Evolutionary conservation across 495 filamentous ascomycete genomes (phyloP), one percentile per base, ranked within the genome.

Genomic region (Annulohypoxylon maeteangense): DNA sequence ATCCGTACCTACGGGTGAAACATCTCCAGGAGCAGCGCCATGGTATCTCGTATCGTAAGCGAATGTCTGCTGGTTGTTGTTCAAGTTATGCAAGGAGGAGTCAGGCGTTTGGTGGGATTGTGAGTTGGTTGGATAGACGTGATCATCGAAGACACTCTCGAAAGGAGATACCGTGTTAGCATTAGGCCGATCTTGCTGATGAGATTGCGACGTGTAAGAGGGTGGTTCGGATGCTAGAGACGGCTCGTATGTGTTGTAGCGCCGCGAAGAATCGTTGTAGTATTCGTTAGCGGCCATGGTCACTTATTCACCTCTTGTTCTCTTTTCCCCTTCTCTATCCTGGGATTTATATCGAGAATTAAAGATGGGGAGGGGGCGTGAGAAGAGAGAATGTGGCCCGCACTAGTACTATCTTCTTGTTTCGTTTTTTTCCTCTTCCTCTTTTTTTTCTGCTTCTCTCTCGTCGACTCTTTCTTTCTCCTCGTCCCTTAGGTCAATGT

Each of bases 261-360:
- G 78, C 22, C 77, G 78, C 70, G 87, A 82, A 63, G 81, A 82
- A 55, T 81, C 75, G 76, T 87, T 86, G 82, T 94, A 94, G 79
- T 93, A 94, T 64, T 93, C 90, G 84, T 93, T 92, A 67, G 92
- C 86, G 57, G 93, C 91, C 93, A 96, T 97, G 75, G 50, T 87
- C 42, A 11, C 47, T 44, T 12, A 34, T 51, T 16, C 27, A n/a
- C n/a, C n/a, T n/a, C 6, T 29, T 53, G 8, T 18, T 34, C 22
- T 40, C 32, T 58, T 50, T 36, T 34, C 38, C 1, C 53, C 16
- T 6, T 57, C 32, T 23, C 8, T 20, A 7, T 57, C 20, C 53
- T 22, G 4, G 16, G 11, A 45, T 5, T 31, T 32, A 7, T 36
- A 42, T n/a, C n/a, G n/a, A 64, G n/a, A 45, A 44, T 23, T 20